Conservation (phyloP, 345 rosid species). For the Garcia nutans region DNA sequence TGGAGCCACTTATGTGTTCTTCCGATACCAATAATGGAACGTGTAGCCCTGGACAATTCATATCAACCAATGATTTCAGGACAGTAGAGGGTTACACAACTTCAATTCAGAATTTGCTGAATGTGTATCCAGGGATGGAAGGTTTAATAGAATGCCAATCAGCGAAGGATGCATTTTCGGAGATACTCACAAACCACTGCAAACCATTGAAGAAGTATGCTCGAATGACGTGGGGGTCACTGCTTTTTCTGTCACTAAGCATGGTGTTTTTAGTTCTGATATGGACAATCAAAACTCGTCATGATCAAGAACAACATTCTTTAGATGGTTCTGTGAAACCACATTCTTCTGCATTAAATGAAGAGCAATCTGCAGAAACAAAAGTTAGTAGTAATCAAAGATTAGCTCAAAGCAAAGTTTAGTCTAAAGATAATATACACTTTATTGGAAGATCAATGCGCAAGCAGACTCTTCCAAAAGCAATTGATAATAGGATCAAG, state of each 20-base stretch:
- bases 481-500: not conserved
- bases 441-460: constrained; percentile 17
- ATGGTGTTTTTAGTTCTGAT: constrained; percentile 46
- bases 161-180: constrained; percentile 55
- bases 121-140: constrained; percentile 59
- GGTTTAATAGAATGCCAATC: constrained; percentile 48
- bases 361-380: constrained; percentile 9
- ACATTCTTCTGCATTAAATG: constrained; percentile 19
- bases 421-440: not conserved
- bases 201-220: constrained; percentile 47
- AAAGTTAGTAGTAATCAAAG: constrained; percentile 3
- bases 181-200: constrained; percentile 50
- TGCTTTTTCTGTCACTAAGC: constrained; percentile 41
- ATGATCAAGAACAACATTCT: constrained; percentile 28
- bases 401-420: constrained; percentile 14
- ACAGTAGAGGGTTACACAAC: constrained; percentile 46
- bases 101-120: constrained; percentile 50
- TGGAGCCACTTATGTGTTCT: constrained; percentile 45
- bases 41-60: constrained; percentile 41
- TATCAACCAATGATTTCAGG: constrained; percentile 33
- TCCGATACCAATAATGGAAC: constrained; percentile 39
- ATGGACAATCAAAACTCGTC: constrained; percentile 36
- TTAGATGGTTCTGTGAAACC: constrained; percentile 40
- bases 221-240: constrained; percentile 49
- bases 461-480: constrained; percentile 22